These are phyloP conservation scores for Chaetomium tenue DNA, from an alignment of 495 filamentous ascomycete species.

Conservation along the genomic window DNA sequence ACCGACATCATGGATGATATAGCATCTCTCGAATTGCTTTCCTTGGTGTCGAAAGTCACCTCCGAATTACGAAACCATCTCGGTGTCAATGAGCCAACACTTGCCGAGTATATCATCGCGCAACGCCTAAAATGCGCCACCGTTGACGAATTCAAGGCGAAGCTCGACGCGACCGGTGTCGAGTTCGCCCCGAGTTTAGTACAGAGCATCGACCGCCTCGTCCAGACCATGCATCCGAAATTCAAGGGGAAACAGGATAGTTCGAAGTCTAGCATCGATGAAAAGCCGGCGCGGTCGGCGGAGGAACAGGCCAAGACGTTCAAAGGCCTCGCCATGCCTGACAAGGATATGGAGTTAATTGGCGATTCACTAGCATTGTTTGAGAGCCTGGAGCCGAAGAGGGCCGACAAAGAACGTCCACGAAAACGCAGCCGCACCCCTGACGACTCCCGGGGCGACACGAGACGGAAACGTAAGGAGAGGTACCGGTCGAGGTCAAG, in stretches of 20 bases:
- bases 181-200: conserved; percentile 88
- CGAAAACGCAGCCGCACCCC: conserved; percentile 76
- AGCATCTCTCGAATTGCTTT: conserved; percentile 84
- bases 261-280: conserved; percentile 44
- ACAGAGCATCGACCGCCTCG: conserved; percentile 84
- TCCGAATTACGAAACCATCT: conserved; percentile 92
- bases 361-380: conserved; percentile 93
- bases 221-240: conserved; percentile 87
- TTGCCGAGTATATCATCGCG: conserved; percentile 93
- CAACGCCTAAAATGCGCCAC: conserved; percentile 74
- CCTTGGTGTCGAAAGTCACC: conserved; percentile 90
- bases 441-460: conserved; percentile 53
- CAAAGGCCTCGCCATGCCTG: conserved; percentile 84
- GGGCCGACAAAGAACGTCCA: conserved; percentile 41
- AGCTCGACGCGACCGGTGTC: conserved; percentile 67
- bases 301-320: conserved; percentile 77
- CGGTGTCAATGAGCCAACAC: conserved; percentile 86
- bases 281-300: conserved; percentile 39
- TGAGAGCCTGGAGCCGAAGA: conserved; percentile 77
- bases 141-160: conserved; percentile 65
- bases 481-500: conserved; percentile 47
- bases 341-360: conserved; percentile 69
- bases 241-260: conserved; percentile 55
- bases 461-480: conserved; percentile 47
- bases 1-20: conserved; percentile 75